Conservation (phyloP, 805 yeast species). For the Monosporozyma yasuniensis region DNA sequence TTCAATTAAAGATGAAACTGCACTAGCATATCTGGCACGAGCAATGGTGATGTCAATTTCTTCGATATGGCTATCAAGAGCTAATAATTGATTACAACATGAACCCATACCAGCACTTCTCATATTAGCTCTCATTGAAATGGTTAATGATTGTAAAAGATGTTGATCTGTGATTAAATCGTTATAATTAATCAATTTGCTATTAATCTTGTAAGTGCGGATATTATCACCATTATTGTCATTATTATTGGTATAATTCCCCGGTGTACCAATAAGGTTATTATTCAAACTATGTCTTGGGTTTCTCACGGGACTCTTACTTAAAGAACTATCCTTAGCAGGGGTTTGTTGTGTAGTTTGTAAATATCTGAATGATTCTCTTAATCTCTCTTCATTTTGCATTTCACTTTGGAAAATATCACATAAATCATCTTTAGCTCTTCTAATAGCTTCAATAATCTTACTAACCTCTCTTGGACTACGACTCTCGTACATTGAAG, state of each 20-base stretch:
- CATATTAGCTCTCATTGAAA: constrained; percentile 53
- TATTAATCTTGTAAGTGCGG: not conserved
- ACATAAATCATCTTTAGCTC: constrained; percentile 53
- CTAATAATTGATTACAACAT: constrained; percentile 39
- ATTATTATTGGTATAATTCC: not conserved
- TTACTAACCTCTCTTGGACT: constrained; percentile 27
- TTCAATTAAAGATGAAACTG: constrained; percentile 30
- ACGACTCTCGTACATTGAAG: constrained; percentile 18
- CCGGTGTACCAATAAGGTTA: constrained; percentile 20
- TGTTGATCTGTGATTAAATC: constrained; percentile 21
- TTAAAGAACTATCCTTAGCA: constrained; percentile 20
- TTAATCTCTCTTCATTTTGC: constrained; percentile 34
- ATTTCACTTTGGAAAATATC: constrained; percentile 46
- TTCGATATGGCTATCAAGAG: constrained; percentile 53
- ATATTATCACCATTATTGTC: not conserved
- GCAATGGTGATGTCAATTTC: constrained; percentile 62
- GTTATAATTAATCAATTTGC: not conserved
- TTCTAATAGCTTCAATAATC: constrained; percentile 46
- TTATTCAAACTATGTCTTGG: constrained; percentile 6
- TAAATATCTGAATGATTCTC: constrained; percentile 38
- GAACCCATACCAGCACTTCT: constrained; percentile 40
- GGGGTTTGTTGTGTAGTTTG: constrained; percentile 30
- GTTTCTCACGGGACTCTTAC: constrained; percentile 26
- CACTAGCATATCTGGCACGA: constrained; percentile 43
- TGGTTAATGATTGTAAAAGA: constrained; percentile 48